Evolutionary conservation across 139 green algal genomes (phyloP).

Genomic region (Nannochloris sp.): DNA sequence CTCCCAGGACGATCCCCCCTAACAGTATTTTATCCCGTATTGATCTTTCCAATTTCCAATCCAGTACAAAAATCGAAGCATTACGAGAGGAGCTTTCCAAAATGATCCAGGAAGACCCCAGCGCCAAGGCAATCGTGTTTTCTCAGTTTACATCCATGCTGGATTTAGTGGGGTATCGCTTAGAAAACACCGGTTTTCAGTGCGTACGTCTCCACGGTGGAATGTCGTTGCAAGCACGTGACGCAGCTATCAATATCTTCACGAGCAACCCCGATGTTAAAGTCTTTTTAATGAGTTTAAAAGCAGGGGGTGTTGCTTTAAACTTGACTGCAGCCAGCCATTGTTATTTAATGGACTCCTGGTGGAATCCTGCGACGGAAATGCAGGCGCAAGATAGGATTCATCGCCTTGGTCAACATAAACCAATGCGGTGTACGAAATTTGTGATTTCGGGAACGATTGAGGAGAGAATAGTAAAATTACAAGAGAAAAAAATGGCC

Average conservation of each 20-base stretch:
- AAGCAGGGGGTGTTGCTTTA: constrained; percentile 79
- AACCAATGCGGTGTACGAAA: constrained; percentile 70
- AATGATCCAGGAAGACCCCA: constrained; percentile 61
- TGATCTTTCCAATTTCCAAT: constrained; percentile 57
- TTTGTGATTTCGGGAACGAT: constrained; percentile 84
- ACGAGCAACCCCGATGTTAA: constrained; percentile 57
- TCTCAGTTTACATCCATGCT: constrained; percentile 93
- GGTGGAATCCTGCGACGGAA: constrained; percentile 70
- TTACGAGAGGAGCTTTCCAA: constrained; percentile 57
- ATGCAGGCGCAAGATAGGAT: constrained; percentile 81
- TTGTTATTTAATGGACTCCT: constrained; percentile 80
- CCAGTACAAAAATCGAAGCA: constrained; percentile 90
- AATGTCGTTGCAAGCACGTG: constrained; percentile 69
- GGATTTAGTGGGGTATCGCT: constrained; percentile 46
- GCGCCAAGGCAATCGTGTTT: constrained; percentile 87
- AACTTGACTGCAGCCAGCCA: constrained; percentile 87
- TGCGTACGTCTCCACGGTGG: constrained; percentile 77
- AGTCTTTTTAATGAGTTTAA: constrained; percentile 78
- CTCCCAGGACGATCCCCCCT: background rate
- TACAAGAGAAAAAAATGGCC: constrained; percentile 48
- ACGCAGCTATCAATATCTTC: constrained; percentile 72
- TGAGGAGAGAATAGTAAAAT: constrained; percentile 92
- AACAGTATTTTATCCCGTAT: constrained; percentile 70
- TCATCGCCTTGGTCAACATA: constrained; percentile 86
- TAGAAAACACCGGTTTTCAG: constrained; percentile 57